A percentile compares a stretch with the other conserved stretches of the same genome.
phyloP scores from a whole-genome alignment of 345 rosid species.

The Eucalyptus camaldulensis region DNA sequence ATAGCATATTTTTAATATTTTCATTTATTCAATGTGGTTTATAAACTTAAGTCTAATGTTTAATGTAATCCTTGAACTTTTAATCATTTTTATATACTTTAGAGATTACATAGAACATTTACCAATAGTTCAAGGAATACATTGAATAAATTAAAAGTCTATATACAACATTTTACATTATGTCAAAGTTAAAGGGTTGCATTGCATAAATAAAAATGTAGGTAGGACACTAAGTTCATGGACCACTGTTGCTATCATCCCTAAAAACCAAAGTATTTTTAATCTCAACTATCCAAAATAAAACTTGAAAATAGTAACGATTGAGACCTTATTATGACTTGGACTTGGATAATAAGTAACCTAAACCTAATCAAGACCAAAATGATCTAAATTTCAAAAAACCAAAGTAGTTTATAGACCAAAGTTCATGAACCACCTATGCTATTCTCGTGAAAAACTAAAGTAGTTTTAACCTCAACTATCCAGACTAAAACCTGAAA shows the following conservation, averaged over 20 bases:
- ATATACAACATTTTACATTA: rapidly evolving
- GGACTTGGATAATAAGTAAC: background rate
- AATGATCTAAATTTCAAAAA: no score
- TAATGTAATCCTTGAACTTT: background rate
- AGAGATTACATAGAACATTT: background rate
- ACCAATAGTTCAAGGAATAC: background rate
- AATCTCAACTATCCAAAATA: background rate
- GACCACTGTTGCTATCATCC: rapidly evolving
- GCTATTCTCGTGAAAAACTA: rapidly evolving
- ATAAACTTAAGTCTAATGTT: background rate
- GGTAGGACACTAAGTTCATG: no score
- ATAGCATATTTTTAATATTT: background rate
- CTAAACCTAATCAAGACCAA: background rate
- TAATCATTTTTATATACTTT: no score
- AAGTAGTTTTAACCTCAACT: no score
- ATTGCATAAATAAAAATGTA: background rate
- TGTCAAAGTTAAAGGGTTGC: no score
- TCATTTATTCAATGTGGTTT: background rate
- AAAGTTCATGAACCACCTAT: no score
- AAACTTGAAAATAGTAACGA: no score
- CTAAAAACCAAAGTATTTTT: background rate
- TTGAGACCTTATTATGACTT: background rate
- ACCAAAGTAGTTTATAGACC: background rate
- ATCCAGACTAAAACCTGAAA: background rate
- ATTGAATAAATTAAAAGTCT: no score